These are phyloP conservation scores for Zymoseptoria brevis DNA, from an alignment of 2,329 filamentous ascomycete species.

Conservation along the genomic window DNA sequence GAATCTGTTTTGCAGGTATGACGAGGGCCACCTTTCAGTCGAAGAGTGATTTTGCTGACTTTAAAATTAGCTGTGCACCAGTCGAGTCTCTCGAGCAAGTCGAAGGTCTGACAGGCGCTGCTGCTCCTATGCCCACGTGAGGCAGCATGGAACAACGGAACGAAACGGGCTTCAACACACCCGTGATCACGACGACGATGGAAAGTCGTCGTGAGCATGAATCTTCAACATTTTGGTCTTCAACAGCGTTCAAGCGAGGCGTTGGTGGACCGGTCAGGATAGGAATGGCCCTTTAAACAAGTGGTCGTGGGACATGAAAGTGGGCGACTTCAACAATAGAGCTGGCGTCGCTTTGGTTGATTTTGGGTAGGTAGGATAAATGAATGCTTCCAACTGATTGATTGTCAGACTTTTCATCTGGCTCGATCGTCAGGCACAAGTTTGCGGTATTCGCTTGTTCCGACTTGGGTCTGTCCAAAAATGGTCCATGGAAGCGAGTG, in stretches of 20 bases:
- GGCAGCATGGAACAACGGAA: conserved; percentile 2
- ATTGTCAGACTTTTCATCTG: neutral
- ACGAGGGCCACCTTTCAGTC: neutral
- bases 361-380: neutral
- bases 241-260: conserved; percentile 21
- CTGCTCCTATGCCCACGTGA: conserved; percentile 23
- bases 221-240: conserved; percentile 16
- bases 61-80: conserved; percentile 55
- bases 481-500: neutral
- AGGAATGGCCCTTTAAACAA: neutral
- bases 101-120: conserved; percentile 30
- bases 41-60: neutral
- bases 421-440: neutral
- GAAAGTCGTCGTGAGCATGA: neutral
- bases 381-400: neutral
- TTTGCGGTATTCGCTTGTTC: neutral
- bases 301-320: neutral
- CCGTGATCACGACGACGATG: neutral
- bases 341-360: neutral
- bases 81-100: conserved; percentile 49
- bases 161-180: neutral
- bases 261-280: conserved; percentile 2
- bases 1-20: conserved; percentile 79
- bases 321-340: neutral
- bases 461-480: neutral